phyloP scores from a whole-genome alignment of 2,329 filamentous ascomycete genomes.

The Alternaria incomplexa region DNA sequence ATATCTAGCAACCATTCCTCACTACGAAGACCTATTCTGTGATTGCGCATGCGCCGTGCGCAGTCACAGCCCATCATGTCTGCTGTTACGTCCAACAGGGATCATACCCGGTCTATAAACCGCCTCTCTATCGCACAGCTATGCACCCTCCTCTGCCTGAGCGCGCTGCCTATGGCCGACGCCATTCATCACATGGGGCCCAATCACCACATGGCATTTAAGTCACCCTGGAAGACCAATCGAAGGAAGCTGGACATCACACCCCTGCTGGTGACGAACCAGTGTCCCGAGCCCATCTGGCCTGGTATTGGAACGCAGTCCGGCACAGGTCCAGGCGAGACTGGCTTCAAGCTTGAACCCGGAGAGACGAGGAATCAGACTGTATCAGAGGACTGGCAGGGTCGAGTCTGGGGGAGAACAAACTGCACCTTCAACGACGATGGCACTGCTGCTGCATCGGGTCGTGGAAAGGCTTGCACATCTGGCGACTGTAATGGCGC shows the following conservation, averaged over 20 bases:
- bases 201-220: slow-evolving; percentile 42
- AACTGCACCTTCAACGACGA: slow-evolving; percentile 78
- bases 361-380: slow-evolving; percentile 66
- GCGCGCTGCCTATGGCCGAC: slow-evolving; percentile 27
- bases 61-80: slow-evolving; percentile 27
- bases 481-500: slow-evolving; percentile 79
- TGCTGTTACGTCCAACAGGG: slow-evolving; percentile 11
- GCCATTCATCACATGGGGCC: slow-evolving; percentile 43
- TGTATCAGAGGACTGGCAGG: slow-evolving; percentile 78
- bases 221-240: slow-evolving; percentile 35
- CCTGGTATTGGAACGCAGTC: slow-evolving; percentile 77
- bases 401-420: slow-evolving; percentile 81
- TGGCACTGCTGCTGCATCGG: slow-evolving; percentile 60
- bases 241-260: slow-evolving; percentile 44
- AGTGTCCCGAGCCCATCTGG: slow-evolving; percentile 74
- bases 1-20: slow-evolving; percentile 19
- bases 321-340: slow-evolving; percentile 69
- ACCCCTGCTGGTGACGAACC: slow-evolving; percentile 73
- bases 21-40: slow-evolving; percentile 2
- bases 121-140: slow-evolving; percentile 21
- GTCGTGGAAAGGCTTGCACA: slow-evolving; percentile 64
- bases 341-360: slow-evolving; percentile 70
- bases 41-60: slow-evolving; percentile 18
- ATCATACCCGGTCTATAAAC: slow-evolving; percentile 5
- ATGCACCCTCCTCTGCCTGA: slow-evolving; percentile 32